Evolutionary conservation across 345 rosid species (phyloP), one percentile per base, ranked within the genome.

Genomic region (Pseudoturritis turrita): DNA sequence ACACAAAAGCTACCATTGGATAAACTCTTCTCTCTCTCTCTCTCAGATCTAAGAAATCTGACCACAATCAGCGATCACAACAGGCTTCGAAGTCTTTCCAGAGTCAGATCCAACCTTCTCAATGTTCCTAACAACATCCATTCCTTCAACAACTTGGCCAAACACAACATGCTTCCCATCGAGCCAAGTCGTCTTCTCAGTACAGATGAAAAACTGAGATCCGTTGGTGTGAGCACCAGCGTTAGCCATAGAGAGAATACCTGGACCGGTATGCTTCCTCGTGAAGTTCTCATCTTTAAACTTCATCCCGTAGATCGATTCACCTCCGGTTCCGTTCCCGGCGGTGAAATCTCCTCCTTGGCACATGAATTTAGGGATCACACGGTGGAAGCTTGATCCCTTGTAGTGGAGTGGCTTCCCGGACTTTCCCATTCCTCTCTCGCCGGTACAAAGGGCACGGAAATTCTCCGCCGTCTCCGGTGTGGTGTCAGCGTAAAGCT

Each of bases 81-180:
- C 86, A 3, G 70, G 54, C 84, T 76, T 83, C 0, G 86, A 63
- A 3, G 88, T 83, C 71, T 31, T 78, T 18, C 91, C 88, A 28
- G 26, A 21, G 35, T 70, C 44, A 28, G 91, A 83, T n/a, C 88
- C 91, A 43, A 82, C 87, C 74, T 81, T 83, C 83, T 89, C 89
- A 3, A 83, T 49, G 10, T 54, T 62, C 61, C 63, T 75, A 37
- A 89, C 84, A 0, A 83, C 85, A 36, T 84, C 80, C 81, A 89
- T 6, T 0, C 96, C 89, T 15, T 83, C 88, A 43, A 84, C 78
- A 0, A 87, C 84, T 45, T 73, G 76, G 2, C 96, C 90, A 11
- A 84, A 89, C 82, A 87, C 92, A 14, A 89, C 91, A 35, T 88
- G 95, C 70, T 83, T 87, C 4, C 86, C 87, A n/a, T 85, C 83